Base-by-base conservation (phyloP, 306 rosid genomes). In the Citrullus colocynthis region DNA sequence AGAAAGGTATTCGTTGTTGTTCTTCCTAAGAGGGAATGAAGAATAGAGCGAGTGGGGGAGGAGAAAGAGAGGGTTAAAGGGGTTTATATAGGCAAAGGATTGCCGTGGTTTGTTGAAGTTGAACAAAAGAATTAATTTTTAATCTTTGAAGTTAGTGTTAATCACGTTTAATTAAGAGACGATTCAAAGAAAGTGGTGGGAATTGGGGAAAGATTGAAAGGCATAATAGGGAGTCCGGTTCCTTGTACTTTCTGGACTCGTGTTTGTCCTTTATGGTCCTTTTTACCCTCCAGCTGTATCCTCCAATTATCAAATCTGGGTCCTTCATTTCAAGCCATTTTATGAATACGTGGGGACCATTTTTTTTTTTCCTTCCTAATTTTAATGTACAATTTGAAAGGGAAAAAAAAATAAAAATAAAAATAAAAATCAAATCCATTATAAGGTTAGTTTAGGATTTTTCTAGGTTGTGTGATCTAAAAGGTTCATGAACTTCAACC, bases 41-140 rank as follows among this genome's bases (percentile, higher is more conserved):
- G 78, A 16, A 39, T 63, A 72, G 75, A 75, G 70, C 61, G 79
- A 67, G 58, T 62, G 65, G 84, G 84, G 80, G 66, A 67, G 74
- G 73, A 78, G 75, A 85, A 75, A 20, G 45, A 52, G 81, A 75
- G 78, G 85, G 24, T 49, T 74, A 75, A 76, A 81, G 59, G 75
- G 81, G 66, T 17, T 79, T 79, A 67, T 54, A 79, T 67, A 79
- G 81, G 76, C 20, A 21, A 54, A 66, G 10, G 55, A 13, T 16
- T 17, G 20, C 8, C 57, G 7, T 52, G n/a, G 57, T 52, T 52
- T 16, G n/a, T 52, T 52, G 57, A 52, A 52, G 49, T 15, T 52
- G 57, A 52, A 52, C 15, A 4, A 52, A 21, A 4, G 59, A 67
- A 78, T 9, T 17, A 37, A 10, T 17, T 10, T 49, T 62, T 63